These are phyloP conservation scores for Neonectria neomacrospora DNA, from an alignment of 2,329 filamentous ascomycete genomes.

Conservation along the genomic window DNA sequence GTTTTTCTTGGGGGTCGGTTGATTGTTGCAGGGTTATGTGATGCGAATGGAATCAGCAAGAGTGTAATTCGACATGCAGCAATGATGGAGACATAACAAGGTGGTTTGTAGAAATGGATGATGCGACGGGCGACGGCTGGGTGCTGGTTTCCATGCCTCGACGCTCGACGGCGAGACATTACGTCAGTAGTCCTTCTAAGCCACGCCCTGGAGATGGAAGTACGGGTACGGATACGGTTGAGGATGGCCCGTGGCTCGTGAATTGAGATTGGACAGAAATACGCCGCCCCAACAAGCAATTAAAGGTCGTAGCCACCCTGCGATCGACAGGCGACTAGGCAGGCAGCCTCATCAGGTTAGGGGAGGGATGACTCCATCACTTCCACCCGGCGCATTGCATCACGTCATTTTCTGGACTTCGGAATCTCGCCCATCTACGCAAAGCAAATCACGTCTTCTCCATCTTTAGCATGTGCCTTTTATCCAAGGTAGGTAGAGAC, in stretches of 20 bases:
- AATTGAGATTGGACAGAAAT: conserved; percentile 20
- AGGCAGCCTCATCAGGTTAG: too few species aligned
- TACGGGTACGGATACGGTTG: conserved; percentile 17
- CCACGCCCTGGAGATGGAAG: conserved; percentile 3
- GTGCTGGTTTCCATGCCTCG: not conserved
- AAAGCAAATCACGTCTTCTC: not conserved
- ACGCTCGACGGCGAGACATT: conserved; percentile 13
- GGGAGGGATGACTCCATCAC: not conserved
- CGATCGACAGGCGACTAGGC: not conserved
- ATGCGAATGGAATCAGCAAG: not conserved
- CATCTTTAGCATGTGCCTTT: not conserved
- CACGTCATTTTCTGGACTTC: conserved; percentile 22
- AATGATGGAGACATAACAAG: not conserved
- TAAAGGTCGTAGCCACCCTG: conserved; percentile 7
- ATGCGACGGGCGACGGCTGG: conserved; percentile 1
- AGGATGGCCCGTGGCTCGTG: not conserved
- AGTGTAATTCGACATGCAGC: not conserved
- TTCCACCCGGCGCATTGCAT: conserved; percentile 1
- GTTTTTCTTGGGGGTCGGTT: not conserved
- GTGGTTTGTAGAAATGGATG: not conserved
- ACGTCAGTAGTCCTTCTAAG: conserved; percentile 16
- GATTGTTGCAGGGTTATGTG: not conserved
- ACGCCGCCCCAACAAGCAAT: conserved; percentile 19
- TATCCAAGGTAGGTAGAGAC: not conserved
- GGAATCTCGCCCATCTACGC: conserved; percentile 1